Percentiles rank a stretch among this genome's conserved stretches.
phyloP scores from a whole-genome alignment of 1,284 basidiomycete genomes.

The Psilocybe mexicana region DNA sequence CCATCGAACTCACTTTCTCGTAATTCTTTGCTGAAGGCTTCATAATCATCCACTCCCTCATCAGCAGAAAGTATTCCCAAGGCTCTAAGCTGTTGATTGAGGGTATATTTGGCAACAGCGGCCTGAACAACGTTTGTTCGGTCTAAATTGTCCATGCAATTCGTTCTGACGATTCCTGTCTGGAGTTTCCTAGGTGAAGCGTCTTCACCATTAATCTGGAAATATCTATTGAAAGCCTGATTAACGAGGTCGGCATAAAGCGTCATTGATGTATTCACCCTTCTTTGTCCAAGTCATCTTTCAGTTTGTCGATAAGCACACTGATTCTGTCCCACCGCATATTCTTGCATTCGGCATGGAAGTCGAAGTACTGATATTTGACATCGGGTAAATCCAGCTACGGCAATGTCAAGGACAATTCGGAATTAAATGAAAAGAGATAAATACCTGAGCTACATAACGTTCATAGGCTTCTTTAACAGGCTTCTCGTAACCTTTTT shows the following conservation, averaged over 20 bases:
- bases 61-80: conserved; percentile 70
- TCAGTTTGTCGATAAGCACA: conserved; percentile 77
- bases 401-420: conserved; percentile 5
- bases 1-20: conserved; percentile 71
- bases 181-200: conserved; percentile 56
- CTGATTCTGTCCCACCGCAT: conserved; percentile 96
- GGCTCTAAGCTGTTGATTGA: conserved; percentile 78
- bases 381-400: conserved; percentile 68
- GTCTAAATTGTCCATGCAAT: conserved; percentile 97
- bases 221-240: conserved; percentile 56
- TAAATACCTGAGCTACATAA: conserved; percentile 60
- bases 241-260: conserved; percentile 4
- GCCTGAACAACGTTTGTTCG: conserved; percentile 97
- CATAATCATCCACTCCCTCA: conserved; percentile 77
- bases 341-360: conserved; percentile 93
- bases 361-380: conserved; percentile 96
- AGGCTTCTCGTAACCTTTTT: conserved; percentile 92
- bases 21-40: conserved; percentile 80
- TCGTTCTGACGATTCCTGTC: conserved; percentile 74
- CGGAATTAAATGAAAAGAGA: background rate
- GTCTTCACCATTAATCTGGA: conserved; percentile 57
- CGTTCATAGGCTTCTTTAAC: conserved; percentile 96
- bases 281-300: conserved; percentile 72
- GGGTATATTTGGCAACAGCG: conserved; percentile 81
- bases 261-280: conserved; percentile 52